Evolutionary conservation across 805 yeast genomes (phyloP).

Genomic region (Sugiyamaella valdiviana): DNA sequence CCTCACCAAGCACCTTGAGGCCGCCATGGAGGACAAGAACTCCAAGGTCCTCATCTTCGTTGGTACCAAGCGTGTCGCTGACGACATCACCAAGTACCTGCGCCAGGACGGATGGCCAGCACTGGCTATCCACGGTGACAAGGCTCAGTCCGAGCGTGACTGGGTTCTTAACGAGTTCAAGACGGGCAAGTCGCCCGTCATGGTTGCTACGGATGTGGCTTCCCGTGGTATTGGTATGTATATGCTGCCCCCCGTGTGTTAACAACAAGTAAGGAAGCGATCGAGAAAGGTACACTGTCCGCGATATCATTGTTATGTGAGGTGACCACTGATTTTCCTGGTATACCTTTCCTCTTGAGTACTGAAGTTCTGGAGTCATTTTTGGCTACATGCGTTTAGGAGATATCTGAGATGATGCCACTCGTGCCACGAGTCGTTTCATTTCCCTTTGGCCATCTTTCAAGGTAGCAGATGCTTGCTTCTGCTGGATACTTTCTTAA

Average conservation of each 20-base stretch:
- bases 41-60: constrained; percentile 85
- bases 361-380: not conserved
- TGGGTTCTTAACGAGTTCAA: constrained; percentile 95
- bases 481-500: not conserved
- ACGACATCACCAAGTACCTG: constrained; percentile 82
- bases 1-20: constrained; percentile 73
- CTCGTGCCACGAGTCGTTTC: not conserved
- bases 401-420: not conserved
- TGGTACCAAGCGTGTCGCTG: constrained; percentile 97
- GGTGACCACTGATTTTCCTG: not conserved
- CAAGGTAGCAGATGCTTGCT: not conserved
- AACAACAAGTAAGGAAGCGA: not conserved
- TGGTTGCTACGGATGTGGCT: constrained; percentile 99
- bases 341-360: not conserved
- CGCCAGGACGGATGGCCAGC: constrained; percentile 99
- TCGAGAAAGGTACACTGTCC: not conserved
- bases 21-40: constrained; percentile 59
- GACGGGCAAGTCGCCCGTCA: constrained; percentile 86
- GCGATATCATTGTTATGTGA: not conserved
- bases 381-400: not conserved
- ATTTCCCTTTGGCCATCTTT: not conserved
- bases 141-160: constrained; percentile 95
- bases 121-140: constrained; percentile 97
- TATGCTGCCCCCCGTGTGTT: not conserved
- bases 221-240: constrained; percentile 99